Evolutionary conservation across 192 early-diverging fungal species (phyloP).

Genomic region (Gamsiella multidivaricata): DNA sequence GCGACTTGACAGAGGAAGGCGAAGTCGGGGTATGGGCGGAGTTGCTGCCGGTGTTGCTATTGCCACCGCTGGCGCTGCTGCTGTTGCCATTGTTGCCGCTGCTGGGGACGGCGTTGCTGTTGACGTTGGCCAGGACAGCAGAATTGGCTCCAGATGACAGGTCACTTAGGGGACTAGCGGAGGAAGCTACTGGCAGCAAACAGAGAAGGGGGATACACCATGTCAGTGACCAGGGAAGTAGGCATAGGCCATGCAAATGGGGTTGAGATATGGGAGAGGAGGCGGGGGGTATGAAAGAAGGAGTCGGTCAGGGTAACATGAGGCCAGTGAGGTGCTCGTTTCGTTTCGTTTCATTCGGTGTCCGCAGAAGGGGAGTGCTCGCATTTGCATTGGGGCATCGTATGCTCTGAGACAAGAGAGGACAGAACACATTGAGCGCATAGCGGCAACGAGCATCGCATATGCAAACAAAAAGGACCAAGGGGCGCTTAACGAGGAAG

Average conservation of each 20-base stretch:
- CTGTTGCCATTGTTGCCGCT: slow-evolving; percentile 8
- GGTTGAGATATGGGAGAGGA: background rate
- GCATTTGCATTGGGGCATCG: too few species aligned
- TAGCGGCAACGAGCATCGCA: too few species aligned
- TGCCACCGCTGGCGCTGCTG: slow-evolving; percentile 8
- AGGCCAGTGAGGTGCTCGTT: too few species aligned
- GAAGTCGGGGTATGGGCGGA: slow-evolving; percentile 11
- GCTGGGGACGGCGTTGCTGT: slow-evolving; percentile 5
- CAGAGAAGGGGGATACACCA: background rate
- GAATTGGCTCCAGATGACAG: slow-evolving; percentile 47
- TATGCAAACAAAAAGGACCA: too few species aligned
- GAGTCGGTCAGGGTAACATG: too few species aligned
- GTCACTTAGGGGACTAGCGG: slow-evolving; percentile 40
- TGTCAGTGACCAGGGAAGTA: background rate
- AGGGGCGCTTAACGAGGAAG: background rate
- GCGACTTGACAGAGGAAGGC: slow-evolving; percentile 19
- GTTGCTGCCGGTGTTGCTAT: slow-evolving; percentile 3
- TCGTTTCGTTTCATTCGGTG: too few species aligned
- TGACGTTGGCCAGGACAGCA: slow-evolving; percentile 10
- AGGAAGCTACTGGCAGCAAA: slow-evolving; percentile 18
- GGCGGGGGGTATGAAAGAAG: background rate
- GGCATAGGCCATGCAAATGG: background rate
- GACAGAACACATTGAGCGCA: background rate
- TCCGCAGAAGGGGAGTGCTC: too few species aligned
- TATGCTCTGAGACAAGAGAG: too few species aligned